Evolutionary conservation across 495 filamentous ascomycete genomes (phyloP).

Genomic region (Tuber magnatum): DNA sequence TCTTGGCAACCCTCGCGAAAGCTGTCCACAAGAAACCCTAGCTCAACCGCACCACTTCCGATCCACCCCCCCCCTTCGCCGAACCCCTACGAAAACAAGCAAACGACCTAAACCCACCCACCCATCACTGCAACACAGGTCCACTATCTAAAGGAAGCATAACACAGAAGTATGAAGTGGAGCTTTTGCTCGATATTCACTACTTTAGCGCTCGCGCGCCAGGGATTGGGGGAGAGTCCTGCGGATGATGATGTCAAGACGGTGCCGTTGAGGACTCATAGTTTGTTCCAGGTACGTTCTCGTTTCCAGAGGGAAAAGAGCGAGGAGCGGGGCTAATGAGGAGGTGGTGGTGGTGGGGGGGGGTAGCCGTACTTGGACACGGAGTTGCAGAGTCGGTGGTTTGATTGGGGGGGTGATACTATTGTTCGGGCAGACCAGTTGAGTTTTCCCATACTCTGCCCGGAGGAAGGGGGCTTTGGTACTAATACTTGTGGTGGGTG

Average conservation of each 20-base stretch:
- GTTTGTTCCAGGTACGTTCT: slow-evolving; percentile 53
- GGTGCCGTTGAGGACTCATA: slow-evolving; percentile 67
- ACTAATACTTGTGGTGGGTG: not conserved
- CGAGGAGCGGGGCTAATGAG: slow-evolving; percentile 8
- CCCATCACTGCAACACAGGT: not conserved
- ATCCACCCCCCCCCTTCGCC: not conserved
- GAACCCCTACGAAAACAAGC: not conserved
- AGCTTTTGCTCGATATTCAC: slow-evolving; percentile 3
- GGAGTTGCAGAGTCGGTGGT: slow-evolving; percentile 98
- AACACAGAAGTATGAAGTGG: not conserved
- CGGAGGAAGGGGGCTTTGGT: not conserved
- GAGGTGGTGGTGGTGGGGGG: slow-evolving; percentile 29
- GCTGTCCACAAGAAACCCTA: slow-evolving; percentile 2
- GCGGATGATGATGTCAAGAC: slow-evolving; percentile 35
- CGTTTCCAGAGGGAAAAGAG: slow-evolving; percentile 6
- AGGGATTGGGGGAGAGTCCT: slow-evolving; percentile 21
- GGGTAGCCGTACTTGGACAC: slow-evolving; percentile 89
- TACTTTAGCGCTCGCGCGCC: not conserved
- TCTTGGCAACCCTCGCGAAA: not conserved
- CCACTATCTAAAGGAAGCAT: not conserved
- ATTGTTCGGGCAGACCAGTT: slow-evolving; percentile 89
- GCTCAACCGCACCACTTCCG: not conserved
- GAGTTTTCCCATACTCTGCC: slow-evolving; percentile 26
- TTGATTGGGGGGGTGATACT: slow-evolving; percentile 95
- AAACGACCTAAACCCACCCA: not conserved